Evolutionary conservation across 140 eudicot genomes (phyloP).

Genomic region (Anethum foeniculum): DNA sequence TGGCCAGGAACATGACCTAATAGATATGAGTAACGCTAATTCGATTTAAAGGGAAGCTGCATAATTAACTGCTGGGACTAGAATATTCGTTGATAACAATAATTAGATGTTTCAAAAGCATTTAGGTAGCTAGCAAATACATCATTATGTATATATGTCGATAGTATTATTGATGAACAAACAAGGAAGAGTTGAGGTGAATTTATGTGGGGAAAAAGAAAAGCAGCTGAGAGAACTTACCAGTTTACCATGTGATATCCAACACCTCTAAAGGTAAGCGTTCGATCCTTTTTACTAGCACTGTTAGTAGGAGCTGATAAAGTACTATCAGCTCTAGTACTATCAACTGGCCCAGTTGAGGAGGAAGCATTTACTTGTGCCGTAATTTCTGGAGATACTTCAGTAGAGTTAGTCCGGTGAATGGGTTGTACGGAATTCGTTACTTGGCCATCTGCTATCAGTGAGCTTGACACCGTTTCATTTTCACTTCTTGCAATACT

Average conservation of each 20-base stretch:
- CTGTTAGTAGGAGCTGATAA: constrained; percentile 25
- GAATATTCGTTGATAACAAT: neutral
- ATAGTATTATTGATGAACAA: neutral
- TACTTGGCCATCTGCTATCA: constrained; percentile 19
- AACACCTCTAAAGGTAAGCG: constrained; percentile 65
- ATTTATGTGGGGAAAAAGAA: neutral
- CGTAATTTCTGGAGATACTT: constrained; percentile 30
- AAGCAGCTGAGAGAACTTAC: constrained; percentile 37
- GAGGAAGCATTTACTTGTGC: constrained; percentile 27
- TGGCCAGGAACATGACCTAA: neutral
- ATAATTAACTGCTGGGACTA: neutral
- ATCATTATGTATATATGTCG: neutral
- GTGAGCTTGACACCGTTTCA: constrained; percentile 24
- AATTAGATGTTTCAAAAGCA: neutral
- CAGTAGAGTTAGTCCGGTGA: constrained; percentile 31
- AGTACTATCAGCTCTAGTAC: constrained; percentile 16
- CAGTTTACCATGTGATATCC: constrained; percentile 99
- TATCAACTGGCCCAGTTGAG: constrained; percentile 20
- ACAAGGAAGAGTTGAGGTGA: neutral
- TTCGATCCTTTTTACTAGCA: constrained; percentile 44
- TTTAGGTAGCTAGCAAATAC: neutral
- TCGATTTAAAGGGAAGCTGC: neutral
- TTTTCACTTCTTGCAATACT: constrained; percentile 18
- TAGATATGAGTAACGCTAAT: neutral
- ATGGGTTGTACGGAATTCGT: constrained; percentile 19